phyloP scores from a whole-genome alignment of 2,329 filamentous ascomycete species.

The Colletotrichum sp. region DNA sequence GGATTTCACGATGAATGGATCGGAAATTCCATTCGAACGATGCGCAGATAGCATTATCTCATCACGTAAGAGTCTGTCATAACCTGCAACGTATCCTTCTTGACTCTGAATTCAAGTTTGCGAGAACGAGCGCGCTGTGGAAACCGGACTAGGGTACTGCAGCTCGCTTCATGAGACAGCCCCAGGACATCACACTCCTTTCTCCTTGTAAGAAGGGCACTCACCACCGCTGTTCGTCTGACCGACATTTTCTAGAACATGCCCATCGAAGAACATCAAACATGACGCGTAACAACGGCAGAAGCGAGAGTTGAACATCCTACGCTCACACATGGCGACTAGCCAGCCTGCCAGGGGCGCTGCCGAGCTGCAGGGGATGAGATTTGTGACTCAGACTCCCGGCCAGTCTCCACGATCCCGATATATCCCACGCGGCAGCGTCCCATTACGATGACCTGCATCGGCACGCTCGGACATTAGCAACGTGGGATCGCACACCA shows the following conservation, averaged over 20 bases:
- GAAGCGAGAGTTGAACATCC: fast-evolving
- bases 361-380: background rate
- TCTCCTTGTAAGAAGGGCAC: background rate
- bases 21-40: fast-evolving
- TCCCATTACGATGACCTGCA: background rate
- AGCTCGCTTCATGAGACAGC: background rate
- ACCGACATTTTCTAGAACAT: background rate
- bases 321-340: background rate
- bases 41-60: background rate
- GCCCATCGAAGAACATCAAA: background rate
- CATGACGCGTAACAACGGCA: background rate
- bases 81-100: background rate
- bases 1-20: background rate
- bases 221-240: background rate
- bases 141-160: background rate
- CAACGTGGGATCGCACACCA: background rate
- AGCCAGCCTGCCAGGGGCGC: background rate
- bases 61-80: fast-evolving
- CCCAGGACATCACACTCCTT: background rate
- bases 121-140: background rate
- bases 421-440: background rate
- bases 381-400: background rate
- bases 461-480: background rate
- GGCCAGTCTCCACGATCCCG: background rate
- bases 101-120: background rate